Percentiles rank a stretch among this genome's conserved stretches.
phyloP scores from a whole-genome alignment of 768 basidiomycete genomes.

The Terana coerulea region DNA sequence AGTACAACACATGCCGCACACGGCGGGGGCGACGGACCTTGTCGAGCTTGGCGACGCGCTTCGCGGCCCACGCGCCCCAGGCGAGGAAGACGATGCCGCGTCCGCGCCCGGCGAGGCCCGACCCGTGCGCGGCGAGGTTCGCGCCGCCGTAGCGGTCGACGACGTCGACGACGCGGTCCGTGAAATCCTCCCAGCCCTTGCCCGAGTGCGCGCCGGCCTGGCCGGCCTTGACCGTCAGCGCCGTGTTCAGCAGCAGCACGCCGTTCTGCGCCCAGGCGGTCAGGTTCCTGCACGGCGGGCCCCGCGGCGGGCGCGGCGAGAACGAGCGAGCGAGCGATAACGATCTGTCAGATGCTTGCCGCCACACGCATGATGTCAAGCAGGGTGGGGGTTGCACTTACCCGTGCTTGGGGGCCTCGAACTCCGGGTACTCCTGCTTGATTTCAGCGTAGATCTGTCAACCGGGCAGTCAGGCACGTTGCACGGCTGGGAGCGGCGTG shows the following conservation, averaged over 20 bases:
- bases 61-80: slow-evolving; percentile 86
- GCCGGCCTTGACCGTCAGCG: slow-evolving; percentile 78
- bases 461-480: slow-evolving; percentile 13
- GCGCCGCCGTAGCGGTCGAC: slow-evolving; percentile 76
- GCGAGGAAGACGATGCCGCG: slow-evolving; percentile 84
- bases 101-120: slow-evolving; percentile 47
- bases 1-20: background rate
- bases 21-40: slow-evolving; percentile 42
- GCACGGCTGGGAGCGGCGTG: slow-evolving; percentile 15
- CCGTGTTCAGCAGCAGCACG: slow-evolving; percentile 90
- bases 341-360: slow-evolving; percentile 10
- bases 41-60: slow-evolving; percentile 74
- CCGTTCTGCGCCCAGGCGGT: slow-evolving; percentile 80
- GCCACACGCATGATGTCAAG: slow-evolving; percentile 10
- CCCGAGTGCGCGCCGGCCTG: slow-evolving; percentile 77
- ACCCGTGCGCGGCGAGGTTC: slow-evolving; percentile 44
- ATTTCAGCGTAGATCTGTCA: slow-evolving; percentile 84
- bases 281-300: slow-evolving; percentile 79
- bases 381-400: slow-evolving; percentile 33
- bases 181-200: slow-evolving; percentile 91
- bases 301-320: too few relatives aligned
- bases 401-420: slow-evolving; percentile 81
- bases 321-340: background rate
- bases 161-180: slow-evolving; percentile 73
- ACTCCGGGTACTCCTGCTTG: slow-evolving; percentile 75